Evolutionary conservation across 306 rosid genomes (phyloP), one percentile per base, ranked within the genome.

Genomic region (Cucurbita ficifolia): DNA sequence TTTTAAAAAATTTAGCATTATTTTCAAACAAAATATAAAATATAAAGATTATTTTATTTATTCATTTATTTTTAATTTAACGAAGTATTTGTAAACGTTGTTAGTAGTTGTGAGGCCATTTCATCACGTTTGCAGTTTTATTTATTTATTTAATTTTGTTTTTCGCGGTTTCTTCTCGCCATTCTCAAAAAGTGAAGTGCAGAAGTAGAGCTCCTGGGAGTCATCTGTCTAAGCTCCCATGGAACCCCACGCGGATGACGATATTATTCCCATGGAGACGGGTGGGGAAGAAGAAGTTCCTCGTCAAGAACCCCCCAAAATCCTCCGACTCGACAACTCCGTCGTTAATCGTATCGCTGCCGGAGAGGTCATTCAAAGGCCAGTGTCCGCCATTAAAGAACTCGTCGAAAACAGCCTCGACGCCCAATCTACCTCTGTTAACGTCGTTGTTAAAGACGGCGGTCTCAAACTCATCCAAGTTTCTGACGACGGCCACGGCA

Each of bases 281-380:
- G 82, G 54, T 35, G 61, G 3, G 46, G 77, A 68, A 33, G 76
- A 79, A 65, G 74, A 38, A 60, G 53, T 22, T 53, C 69, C 43
- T 39, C 61, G 48, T 1, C 73, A 45, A 75, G 88, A 86, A 77
- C 88, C 91, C 33, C 98, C 98, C 22, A 77, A 60, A 83, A 90
- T 93, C 72, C 88, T 83, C 76, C 98, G 98, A 21, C 84, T 93
- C 1, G 84, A 83, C 13, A 86, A 88, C 33, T 88, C 92, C 0
- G 96, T 93, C 5, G 98, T 93, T 10, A 93, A 93, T 84, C 88
- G 96, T 80, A 90, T 93, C 73, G 92, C 98, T 43, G 97, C 98
- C 64, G 97, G 98, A 5, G 97, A 90, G 82, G 98, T 90, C 74
- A 87, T 93, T 80, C 98, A 93, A 48, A 92, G 94, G 39, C 98